These are phyloP conservation scores for Paracoccidioides lutzii DNA, from an alignment of 2,329 filamentous ascomycete genomes.

Conservation along the genomic window DNA sequence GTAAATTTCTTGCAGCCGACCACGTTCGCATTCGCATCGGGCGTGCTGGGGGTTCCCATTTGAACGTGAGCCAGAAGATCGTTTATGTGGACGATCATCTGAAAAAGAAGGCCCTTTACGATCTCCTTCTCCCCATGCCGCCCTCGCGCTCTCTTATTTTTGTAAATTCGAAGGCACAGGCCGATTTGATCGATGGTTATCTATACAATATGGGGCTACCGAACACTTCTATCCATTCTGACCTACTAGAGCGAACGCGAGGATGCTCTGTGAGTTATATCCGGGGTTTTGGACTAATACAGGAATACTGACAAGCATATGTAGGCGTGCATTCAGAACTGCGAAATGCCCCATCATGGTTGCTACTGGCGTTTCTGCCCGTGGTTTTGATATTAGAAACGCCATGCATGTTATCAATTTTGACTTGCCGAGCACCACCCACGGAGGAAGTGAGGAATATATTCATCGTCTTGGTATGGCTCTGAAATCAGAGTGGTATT, in stretches of 20 bases:
- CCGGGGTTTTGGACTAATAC: neutral
- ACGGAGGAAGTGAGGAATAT: conserved; percentile 90
- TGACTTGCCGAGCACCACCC: conserved; percentile 59
- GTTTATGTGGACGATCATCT: conserved; percentile 49
- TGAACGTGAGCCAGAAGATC: conserved; percentile 65
- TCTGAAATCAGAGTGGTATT: conserved; percentile 4
- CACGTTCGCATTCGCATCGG: conserved; percentile 76
- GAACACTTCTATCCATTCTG: conserved; percentile 74
- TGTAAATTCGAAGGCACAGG: conserved; percentile 65
- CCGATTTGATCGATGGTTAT: conserved; percentile 77
- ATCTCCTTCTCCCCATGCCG: conserved; percentile 56
- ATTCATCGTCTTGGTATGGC: conserved; percentile 77
- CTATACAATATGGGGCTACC: conserved; percentile 70
- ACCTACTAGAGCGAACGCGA: conserved; percentile 85
- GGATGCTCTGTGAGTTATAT: conserved; percentile 58
- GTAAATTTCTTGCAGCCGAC: conserved; percentile 58
- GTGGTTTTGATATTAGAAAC: conserved; percentile 77
- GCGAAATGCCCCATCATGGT: conserved; percentile 69
- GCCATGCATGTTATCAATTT: conserved; percentile 91
- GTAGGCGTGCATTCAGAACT: conserved; percentile 59
- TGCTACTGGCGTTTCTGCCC: conserved; percentile 73
- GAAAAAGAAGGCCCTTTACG: conserved; percentile 60
- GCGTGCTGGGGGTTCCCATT: conserved; percentile 68
- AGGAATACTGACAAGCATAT: conserved; percentile 2
- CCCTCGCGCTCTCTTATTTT: conserved; percentile 79